Evolutionary conservation across 257 asterid species (phyloP).

Genomic region (Parsonsia alboflavescens): DNA sequence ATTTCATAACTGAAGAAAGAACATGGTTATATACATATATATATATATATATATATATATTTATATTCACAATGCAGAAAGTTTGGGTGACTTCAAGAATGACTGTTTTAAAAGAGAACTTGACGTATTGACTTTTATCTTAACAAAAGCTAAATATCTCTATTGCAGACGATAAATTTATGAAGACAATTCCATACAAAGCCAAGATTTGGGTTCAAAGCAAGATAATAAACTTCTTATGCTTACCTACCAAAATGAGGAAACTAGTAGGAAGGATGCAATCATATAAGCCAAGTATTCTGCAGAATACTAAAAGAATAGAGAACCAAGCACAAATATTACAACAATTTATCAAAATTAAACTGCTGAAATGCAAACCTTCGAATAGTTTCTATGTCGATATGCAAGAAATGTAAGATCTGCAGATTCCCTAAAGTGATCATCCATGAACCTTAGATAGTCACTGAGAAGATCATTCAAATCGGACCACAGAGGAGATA

Average conservation of each 20-base stretch:
- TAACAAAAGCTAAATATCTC: conserved; percentile 5
- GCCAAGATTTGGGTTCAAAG: neutral
- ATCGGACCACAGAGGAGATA: conserved; percentile 85
- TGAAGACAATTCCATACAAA: neutral
- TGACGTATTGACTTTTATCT: neutral
- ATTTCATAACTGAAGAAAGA: neutral
- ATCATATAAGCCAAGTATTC: neutral
- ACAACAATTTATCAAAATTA: neutral
- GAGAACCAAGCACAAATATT: neutral
- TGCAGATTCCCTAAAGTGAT: conserved; percentile 89
- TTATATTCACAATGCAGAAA: neutral
- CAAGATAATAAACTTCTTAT: neutral
- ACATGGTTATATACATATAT: too few species aligned
- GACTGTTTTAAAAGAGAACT: neutral
- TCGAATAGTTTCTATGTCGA: conserved; percentile 90
- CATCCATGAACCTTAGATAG: conserved; percentile 85
- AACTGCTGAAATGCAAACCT: conserved; percentile 41
- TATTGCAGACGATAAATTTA: neutral
- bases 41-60: too few species aligned
- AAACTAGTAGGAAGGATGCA: neutral
- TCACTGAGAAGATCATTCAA: conserved; percentile 52
- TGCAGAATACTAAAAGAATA: neutral
- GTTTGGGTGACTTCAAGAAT: neutral
- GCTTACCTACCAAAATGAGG: neutral
- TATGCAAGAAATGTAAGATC: conserved; percentile 95